Conservation (phyloP, 2,329 filamentous ascomycete genomes). For the Thelonectria olida region DNA sequence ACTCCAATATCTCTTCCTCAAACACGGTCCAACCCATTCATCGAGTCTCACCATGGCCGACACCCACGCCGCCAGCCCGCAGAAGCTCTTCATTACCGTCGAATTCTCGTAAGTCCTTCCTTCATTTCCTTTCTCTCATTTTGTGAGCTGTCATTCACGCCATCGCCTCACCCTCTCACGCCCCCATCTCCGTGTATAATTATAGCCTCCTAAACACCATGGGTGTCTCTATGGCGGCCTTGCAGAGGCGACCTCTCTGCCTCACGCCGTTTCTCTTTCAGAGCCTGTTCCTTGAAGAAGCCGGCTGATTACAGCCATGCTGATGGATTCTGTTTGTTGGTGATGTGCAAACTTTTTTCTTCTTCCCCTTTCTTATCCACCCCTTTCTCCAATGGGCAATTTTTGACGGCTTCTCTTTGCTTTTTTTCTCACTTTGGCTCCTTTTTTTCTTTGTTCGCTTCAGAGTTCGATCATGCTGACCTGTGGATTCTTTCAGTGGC, state of each 20-base stretch:
- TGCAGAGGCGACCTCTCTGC: background rate
- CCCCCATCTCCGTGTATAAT: background rate
- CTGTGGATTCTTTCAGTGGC: conserved; percentile 64
- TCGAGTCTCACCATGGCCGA: conserved; percentile 29
- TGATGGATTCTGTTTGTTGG: conserved; percentile 1
- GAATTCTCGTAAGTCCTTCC: conserved; percentile 69
- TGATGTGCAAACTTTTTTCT: conserved; percentile 1
- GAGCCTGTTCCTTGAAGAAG: conserved; percentile 15
- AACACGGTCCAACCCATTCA: background rate
- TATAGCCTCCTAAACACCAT: background rate
- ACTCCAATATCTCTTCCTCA: background rate
- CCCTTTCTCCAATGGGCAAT: background rate
- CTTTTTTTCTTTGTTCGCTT: background rate
- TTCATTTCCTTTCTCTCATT: conserved; percentile 21
- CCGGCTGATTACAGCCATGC: background rate
- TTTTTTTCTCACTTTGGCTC: background rate
- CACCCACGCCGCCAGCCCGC: conserved; percentile 26
- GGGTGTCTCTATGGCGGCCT: background rate
- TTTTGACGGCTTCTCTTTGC: conserved; percentile 5
- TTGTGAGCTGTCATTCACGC: conserved; percentile 38
- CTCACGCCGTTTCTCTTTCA: background rate
- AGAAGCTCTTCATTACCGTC: conserved; percentile 67
- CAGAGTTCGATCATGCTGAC: conserved; percentile 29
- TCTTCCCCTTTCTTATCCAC: background rate
- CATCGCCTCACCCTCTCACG: conserved; percentile 18